Base-by-base conservation (phyloP, 495 filamentous ascomycete species). In the Penicillium silybi region DNA sequence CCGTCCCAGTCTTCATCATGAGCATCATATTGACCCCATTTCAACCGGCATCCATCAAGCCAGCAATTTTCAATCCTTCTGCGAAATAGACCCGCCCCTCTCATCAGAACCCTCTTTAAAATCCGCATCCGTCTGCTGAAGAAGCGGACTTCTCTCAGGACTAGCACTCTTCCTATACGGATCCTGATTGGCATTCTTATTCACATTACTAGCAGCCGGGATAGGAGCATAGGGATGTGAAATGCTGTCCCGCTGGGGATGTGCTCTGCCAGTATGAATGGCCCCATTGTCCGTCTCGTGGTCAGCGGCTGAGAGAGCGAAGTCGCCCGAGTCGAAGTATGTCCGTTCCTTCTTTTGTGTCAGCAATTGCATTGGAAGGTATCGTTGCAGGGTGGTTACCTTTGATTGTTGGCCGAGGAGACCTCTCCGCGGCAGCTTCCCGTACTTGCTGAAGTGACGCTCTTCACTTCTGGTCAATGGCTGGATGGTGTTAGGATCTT, bases 271-370 rank as follows among this genome's bases (percentile, higher is more conserved):
- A 5, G 64, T 60, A 40, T 65, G 45, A 32, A 67, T 52, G 40
- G 52, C 46, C 23, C 59, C 64, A 29, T 55, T 46, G 39, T 69
- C 58, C 23, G 59, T 67, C 25, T 48, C 56, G 7, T 42, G 37
- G 32, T 64, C 9, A 44, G 62, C 53, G 10, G 64, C 48, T n/a
- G 59, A 67, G 58, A 67, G 53, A 49, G 66, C 66, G 10, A 60
- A 62, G 44, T 69, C 64, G 35, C 66, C 64, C 7, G 64, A 69
- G 59, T 69, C 66, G 48, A 69, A 67, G 48, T 67, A 69, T 0
- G 27, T 60, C 32, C 66, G 62, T 52, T 65, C 44, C 64, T 67
- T 44, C 15, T 3, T 10, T 56, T 46, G 4, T 29, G 27, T 29
- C 20, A 57, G 45, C 15, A 18, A 25, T 48, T 23, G 19, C 11